Evolutionary conservation across 768 basidiomycete species (phyloP).

Genomic region (Infundibulicybe gibba): DNA sequence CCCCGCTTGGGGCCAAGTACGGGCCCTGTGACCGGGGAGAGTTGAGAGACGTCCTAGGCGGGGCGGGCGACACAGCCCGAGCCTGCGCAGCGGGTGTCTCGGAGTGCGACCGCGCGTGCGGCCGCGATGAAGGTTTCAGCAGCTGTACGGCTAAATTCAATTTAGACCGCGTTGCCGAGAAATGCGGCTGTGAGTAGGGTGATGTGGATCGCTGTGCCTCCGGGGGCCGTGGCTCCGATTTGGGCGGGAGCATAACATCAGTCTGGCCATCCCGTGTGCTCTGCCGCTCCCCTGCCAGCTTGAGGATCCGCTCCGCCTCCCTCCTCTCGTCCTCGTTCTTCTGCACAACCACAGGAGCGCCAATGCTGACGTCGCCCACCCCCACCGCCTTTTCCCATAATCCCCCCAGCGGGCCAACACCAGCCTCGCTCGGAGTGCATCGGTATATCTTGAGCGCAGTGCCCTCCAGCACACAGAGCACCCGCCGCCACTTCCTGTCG

Average conservation of each 20-base stretch:
- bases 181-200: slow-evolving; percentile 10
- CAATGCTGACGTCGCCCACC: slow-evolving; percentile 51
- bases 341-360: slow-evolving; percentile 16
- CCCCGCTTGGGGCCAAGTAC: slow-evolving; percentile 10
- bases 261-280: not conserved
- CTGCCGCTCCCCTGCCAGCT: slow-evolving; percentile 16
- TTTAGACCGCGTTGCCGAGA: slow-evolving; percentile 29
- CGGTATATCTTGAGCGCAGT: slow-evolving; percentile 82
- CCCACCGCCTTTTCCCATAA: slow-evolving; percentile 83
- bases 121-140: slow-evolving; percentile 32
- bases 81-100: slow-evolving; percentile 23
- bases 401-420: slow-evolving; percentile 53
- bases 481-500: slow-evolving; percentile 90
- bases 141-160: slow-evolving; percentile 38
- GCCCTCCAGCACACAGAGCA: slow-evolving; percentile 88
- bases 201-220: slow-evolving; percentile 11
- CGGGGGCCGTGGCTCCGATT: not conserved
- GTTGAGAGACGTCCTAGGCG: slow-evolving; percentile 28
- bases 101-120: slow-evolving; percentile 38
- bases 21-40: slow-evolving; percentile 20
- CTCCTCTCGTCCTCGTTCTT: slow-evolving; percentile 14
- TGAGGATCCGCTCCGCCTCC: slow-evolving; percentile 12
- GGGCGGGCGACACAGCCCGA: slow-evolving; percentile 10
- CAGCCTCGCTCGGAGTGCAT: slow-evolving; percentile 36
- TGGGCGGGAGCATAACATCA: not conserved